Percentiles rank a stretch among this genome's conserved stretches.
These are phyloP conservation scores for Calonectria pauciramosa DNA, from an alignment of 2,329 filamentous ascomycete species.

Conservation along the genomic window DNA sequence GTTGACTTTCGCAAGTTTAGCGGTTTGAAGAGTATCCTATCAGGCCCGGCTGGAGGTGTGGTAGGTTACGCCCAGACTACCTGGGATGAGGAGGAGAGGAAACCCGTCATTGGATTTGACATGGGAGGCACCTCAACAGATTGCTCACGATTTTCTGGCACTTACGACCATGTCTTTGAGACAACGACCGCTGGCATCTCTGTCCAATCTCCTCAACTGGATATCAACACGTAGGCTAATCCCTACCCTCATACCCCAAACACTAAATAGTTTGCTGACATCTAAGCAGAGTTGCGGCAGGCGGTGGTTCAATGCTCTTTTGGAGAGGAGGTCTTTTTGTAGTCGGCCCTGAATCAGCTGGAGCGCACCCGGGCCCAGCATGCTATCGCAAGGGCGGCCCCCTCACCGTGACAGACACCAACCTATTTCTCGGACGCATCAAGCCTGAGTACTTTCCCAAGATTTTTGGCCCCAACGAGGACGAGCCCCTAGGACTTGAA, in stretches of 20 bases:
- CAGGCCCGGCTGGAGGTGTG: slow-evolving; percentile 82
- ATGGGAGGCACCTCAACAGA: slow-evolving; percentile 81
- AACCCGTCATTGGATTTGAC: slow-evolving; percentile 82
- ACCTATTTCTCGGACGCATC: slow-evolving; percentile 74
- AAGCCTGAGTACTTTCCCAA: slow-evolving; percentile 77
- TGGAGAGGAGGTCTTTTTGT: slow-evolving; percentile 81
- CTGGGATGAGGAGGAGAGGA: slow-evolving; percentile 76
- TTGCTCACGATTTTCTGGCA: slow-evolving; percentile 74
- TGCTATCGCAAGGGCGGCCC: slow-evolving; percentile 82
- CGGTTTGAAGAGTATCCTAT: slow-evolving; percentile 78
- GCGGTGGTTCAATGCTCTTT: slow-evolving; percentile 78
- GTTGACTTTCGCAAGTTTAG: slow-evolving; percentile 74
- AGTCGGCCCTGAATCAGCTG: slow-evolving; percentile 79
- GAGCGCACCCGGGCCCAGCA: slow-evolving; percentile 78
- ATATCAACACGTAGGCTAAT: slow-evolving; percentile 76
- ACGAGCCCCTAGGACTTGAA: slow-evolving; percentile 63
- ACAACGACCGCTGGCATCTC: slow-evolving; percentile 84
- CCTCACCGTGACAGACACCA: slow-evolving; percentile 80
- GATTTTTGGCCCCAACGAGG: slow-evolving; percentile 78
- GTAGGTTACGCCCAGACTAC: slow-evolving; percentile 82
- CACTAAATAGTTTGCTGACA: background rate
- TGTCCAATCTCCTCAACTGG: slow-evolving; percentile 83
- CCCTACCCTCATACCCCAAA: no score
- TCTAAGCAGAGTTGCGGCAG: slow-evolving; percentile 71
- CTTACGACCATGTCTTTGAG: slow-evolving; percentile 70